Conservation (phyloP, 306 rosid genomes). For the Medicago lupulina region DNA sequence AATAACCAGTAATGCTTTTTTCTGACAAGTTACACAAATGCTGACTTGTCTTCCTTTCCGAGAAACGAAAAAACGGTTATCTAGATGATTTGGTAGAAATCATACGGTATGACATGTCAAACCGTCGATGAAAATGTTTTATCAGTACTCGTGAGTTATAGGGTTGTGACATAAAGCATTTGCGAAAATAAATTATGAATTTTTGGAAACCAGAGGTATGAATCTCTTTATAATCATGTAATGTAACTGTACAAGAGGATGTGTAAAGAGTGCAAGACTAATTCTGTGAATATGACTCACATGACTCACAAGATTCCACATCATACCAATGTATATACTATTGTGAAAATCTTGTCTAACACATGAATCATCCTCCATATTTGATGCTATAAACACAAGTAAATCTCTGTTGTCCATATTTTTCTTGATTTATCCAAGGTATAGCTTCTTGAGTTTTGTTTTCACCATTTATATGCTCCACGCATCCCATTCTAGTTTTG, state of each 20-base stretch:
- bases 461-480: constrained; percentile 31
- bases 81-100: no score
- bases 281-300: constrained; percentile 30
- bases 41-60: no score
- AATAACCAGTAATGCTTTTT: not conserved
- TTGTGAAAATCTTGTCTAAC: constrained; percentile 24
- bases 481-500: constrained; percentile 12
- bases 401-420: constrained; percentile 13
- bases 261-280: constrained; percentile 33
- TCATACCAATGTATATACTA: constrained; percentile 35
- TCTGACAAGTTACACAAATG: no score
- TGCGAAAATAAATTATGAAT: not conserved
- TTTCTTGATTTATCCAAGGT: constrained; percentile 30
- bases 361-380: constrained; percentile 24
- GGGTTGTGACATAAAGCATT: no score
- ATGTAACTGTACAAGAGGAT: constrained; percentile 49
- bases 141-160: no score
- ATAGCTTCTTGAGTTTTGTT: constrained; percentile 25
- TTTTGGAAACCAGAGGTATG: constrained; percentile 38
- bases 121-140: no score
- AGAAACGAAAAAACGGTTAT: no score
- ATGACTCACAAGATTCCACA: constrained; percentile 36
- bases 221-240: constrained; percentile 38
- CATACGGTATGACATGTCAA: no score
- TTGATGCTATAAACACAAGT: not conserved